Evolutionary conservation across 2,329 filamentous ascomycete species (phyloP).

Genomic region (Pseudophaeomoniella oleicola): DNA sequence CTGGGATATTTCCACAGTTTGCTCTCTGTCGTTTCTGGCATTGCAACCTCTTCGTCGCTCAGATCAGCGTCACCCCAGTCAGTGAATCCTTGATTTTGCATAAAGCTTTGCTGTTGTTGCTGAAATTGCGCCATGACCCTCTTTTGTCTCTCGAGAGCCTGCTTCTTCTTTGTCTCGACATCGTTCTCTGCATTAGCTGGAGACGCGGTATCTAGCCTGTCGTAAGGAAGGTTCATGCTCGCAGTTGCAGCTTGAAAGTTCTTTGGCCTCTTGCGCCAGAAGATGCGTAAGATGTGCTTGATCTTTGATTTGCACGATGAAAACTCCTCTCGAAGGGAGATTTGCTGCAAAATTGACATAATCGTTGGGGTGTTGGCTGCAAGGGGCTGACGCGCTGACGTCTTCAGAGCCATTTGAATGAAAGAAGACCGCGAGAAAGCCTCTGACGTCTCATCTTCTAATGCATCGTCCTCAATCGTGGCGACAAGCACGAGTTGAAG

Average conservation of each 20-base stretch:
- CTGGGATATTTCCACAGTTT: constrained; percentile 81
- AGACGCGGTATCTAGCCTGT: constrained; percentile 68
- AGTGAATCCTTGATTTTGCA: constrained; percentile 73
- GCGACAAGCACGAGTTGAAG: constrained; percentile 78
- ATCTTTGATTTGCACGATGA: constrained; percentile 77
- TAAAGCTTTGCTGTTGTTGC: constrained; percentile 88
- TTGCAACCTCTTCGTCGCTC: constrained; percentile 43
- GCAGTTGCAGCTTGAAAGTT: constrained; percentile 56
- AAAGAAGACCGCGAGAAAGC: constrained; percentile 47
- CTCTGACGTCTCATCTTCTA: constrained; percentile 36
- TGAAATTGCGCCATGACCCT: constrained; percentile 97
- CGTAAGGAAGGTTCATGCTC: constrained; percentile 47
- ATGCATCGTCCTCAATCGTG: constrained; percentile 59
- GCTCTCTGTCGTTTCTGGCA: constrained; percentile 40
- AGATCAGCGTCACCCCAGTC: constrained; percentile 81
- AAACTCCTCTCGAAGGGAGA: constrained; percentile 55
- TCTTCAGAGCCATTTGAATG: constrained; percentile 52
- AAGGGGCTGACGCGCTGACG: constrained; percentile 19
- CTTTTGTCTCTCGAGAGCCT: constrained; percentile 76
- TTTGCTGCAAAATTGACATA: constrained; percentile 35
- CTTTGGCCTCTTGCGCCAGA: constrained; percentile 67
- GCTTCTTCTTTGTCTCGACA: constrained; percentile 73
- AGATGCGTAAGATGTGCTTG: constrained; percentile 62
- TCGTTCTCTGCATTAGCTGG: constrained; percentile 51
- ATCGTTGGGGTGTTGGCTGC: constrained; percentile 27